Conservation (phyloP, 2,329 filamentous ascomycete species). For the Colletotrichum euphorbiae region DNA sequence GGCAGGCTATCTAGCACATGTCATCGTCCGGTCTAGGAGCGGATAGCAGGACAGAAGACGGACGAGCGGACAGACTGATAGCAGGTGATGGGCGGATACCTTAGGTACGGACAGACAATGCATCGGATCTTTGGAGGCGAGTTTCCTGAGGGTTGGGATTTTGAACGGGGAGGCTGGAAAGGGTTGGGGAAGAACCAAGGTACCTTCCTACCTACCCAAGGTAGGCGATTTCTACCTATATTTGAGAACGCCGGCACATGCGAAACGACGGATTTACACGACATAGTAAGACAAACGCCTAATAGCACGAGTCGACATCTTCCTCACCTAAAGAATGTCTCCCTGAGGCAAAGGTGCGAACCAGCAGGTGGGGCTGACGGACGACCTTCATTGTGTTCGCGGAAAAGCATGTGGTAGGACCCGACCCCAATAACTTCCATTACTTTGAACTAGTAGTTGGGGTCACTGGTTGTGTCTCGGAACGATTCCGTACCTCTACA, state of each 20-base stretch:
- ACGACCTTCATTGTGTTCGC: slow-evolving; percentile 7
- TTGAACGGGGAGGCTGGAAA: slow-evolving; percentile 1
- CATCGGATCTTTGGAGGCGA: slow-evolving; percentile 8
- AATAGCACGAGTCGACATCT: background rate
- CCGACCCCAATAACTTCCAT: background rate
- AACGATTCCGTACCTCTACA: background rate
- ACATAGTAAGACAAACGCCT: slow-evolving; percentile 1
- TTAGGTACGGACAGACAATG: background rate
- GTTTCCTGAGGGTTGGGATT: slow-evolving; percentile 1
- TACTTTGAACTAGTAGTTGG: no score
- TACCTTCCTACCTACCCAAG: no score
- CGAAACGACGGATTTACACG: slow-evolving; percentile 1
- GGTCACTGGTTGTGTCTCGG: background rate
- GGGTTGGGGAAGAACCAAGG: slow-evolving; percentile 17
- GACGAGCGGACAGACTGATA: slow-evolving; percentile 25
- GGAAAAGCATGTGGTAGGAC: slow-evolving; percentile 34
- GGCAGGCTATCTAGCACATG: slow-evolving; percentile 32
- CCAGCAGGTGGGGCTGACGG: slow-evolving; percentile 13
- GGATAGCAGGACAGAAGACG: background rate
- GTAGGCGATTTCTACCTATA: background rate
- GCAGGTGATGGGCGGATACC: slow-evolving; percentile 1
- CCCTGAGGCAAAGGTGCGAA: background rate
- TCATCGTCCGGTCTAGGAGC: slow-evolving; percentile 11
- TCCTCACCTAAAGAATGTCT: background rate
- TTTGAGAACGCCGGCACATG: slow-evolving; percentile 6